Percentiles rank a stretch among this genome's conserved stretches.
These are phyloP conservation scores for Ustilago sp. DNA, from an alignment of 1,284 basidiomycete genomes.

Conservation along the genomic window DNA sequence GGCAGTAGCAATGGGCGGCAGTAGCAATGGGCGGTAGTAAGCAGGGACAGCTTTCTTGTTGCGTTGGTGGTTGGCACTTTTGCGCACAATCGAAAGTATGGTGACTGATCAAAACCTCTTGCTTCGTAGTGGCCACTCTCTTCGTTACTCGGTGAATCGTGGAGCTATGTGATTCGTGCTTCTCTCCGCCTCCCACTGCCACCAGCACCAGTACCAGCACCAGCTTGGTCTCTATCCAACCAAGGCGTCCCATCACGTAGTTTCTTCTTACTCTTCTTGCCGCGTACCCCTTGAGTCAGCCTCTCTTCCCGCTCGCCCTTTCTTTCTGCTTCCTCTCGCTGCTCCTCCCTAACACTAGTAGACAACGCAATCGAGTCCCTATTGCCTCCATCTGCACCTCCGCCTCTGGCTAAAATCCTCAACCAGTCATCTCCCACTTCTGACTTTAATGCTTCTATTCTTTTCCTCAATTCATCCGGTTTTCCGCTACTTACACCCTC, in stretches of 20 bases:
- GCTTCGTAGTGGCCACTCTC: too few species aligned
- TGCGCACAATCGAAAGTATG: too few species aligned
- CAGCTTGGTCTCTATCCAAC: not conserved
- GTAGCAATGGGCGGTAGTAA: too few species aligned
- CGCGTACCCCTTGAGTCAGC: not conserved
- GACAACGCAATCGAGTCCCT: conserved; percentile 6
- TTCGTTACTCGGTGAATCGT: not conserved
- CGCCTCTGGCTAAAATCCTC: conserved; percentile 44
- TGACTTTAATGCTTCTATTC: conserved; percentile 64
- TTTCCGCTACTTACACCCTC: not conserved
- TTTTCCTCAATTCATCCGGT: conserved; percentile 41
- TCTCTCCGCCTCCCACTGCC: conserved; percentile 3
- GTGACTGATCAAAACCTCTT: too few species aligned
- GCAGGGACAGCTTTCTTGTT: too few species aligned
- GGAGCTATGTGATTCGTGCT: conserved; percentile 1
- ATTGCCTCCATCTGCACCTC: conserved; percentile 12
- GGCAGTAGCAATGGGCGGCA: too few species aligned
- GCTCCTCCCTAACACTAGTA: not conserved
- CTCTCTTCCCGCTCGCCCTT: not conserved
- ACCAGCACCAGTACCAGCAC: not conserved
- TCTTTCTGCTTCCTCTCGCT: not conserved
- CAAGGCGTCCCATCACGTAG: not conserved
- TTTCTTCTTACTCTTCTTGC: conserved; percentile 19
- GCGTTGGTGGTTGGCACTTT: too few species aligned
- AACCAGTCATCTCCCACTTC: conserved; percentile 68